Evolutionary conservation across 805 yeast species (phyloP), one percentile per base, ranked within the genome.

Genomic region (Ogataea angusta): DNA sequence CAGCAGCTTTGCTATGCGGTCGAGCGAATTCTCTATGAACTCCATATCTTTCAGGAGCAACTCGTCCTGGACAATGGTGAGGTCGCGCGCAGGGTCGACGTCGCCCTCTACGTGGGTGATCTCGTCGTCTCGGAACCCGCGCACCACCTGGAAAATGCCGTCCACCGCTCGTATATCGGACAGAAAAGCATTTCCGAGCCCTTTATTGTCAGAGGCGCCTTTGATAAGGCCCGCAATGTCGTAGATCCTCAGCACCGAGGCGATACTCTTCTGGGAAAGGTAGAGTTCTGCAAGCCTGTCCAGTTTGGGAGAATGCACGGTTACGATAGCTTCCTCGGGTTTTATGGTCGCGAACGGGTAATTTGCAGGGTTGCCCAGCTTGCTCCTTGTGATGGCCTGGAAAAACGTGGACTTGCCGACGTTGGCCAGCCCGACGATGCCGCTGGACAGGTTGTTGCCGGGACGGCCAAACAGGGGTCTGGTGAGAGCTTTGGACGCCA

Each of bases 261-360:
- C 82, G 6, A 80, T 64, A 35, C 68, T 67, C 44, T 70, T 71
- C 31, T 64, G 62, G 0, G 86, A 78, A 13, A 62, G 56, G 54
- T 76, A 80, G 10, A 80, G 45, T 10, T 62, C 45, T 33, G 68
- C 64, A 30, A 81, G 67, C 38, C 64, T 68, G 36, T 76, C 73
- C 16, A 82, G 65, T 43, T 73, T 69, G 15, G 61, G 54, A 10
- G 78, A 72, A 43, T 73, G 83, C 35, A 74, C 82, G 7, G 71
- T 54, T 5, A 76, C 75, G 36, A 72, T 63, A 24, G 82, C 80
- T 57, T 80, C 83, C 53, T 77, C 85, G 0, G 88, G 86, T 40
- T 81, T 85, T 41, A 82, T 82, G 7, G 89, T 82, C 8, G 89
- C 89, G 63, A 80, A 82, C 6, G 89, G 88, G 58, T 81, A 76